Evolutionary conservation across 768 basidiomycete genomes (phyloP), one percentile per base, ranked within the genome.

Genomic region (Candolleomyces aberdarensis): DNA sequence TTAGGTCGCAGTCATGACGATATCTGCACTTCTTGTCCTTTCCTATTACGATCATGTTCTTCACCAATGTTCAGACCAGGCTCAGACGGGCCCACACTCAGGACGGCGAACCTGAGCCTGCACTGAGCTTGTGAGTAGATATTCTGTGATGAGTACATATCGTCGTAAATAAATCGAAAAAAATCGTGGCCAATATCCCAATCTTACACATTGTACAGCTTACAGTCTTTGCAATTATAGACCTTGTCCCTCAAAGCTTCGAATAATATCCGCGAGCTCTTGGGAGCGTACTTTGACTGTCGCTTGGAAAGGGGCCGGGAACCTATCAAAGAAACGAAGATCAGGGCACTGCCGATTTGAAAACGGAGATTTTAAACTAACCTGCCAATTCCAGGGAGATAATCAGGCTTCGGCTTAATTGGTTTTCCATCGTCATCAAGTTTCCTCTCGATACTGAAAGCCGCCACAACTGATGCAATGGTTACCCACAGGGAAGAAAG

Each of bases 401-500:
- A 46, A 17, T 17, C 44, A 13, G 44, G 44, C 19, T 46, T 20
- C 1, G 44, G 44, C 19, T 46, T 14, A 20, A 46, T 62, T 1
- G 50, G 55, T 14, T 39, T 56, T 13, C 61, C 56, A 26, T 57
- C 17, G 8, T 20, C 15, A n/a, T 57, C 49, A 10, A 51, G 2
- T 13, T 46, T 39, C 20, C 57, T 57, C 17, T 52, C 61, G 39
- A 62, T 57, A 11, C 57, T 22, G 41, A 62, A 62, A 15, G 57
- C 55, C 17, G 50, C 44, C 6, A 57, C 22, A 26, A 62, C 8
- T 3, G 61, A 62, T 39, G 61, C 56, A 7, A 44, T 51, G 15
- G 56, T 32, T 26, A 62, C 15, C 56, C 48, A 57, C 2, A 53
- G 17, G 5, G 53, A 8, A 19, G 56, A 62, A 11, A 52, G 26